phyloP scores from a whole-genome alignment of 768 basidiomycete genomes.

The Mycena venus region DNA sequence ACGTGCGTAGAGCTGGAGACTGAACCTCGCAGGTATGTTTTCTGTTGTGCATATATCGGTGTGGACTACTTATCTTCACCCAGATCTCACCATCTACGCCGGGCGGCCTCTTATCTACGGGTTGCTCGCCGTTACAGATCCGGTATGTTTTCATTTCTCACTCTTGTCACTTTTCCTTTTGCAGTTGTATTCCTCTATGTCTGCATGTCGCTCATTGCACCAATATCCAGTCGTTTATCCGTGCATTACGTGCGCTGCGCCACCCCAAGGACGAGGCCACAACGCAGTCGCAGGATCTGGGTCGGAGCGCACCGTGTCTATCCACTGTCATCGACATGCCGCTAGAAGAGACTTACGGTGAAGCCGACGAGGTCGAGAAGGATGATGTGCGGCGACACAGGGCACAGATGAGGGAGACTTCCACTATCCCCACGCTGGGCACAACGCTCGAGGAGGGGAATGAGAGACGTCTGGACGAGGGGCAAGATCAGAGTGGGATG shows the following conservation, averaged over 20 bases:
- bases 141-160: neutral
- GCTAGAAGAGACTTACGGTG: neutral
- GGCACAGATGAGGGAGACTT: too few relatives aligned
- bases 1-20: neutral
- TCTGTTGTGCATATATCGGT: neutral
- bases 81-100: neutral
- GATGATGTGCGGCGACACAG: too few relatives aligned
- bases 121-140: conserved; percentile 9
- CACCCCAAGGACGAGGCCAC: neutral
- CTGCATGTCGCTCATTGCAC: neutral
- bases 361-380: too few relatives aligned
- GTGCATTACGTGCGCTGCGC: conserved; percentile 3
- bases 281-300: neutral
- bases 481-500: neutral
- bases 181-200: too few relatives aligned
- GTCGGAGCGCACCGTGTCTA: neutral
- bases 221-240: conserved; percentile 7
- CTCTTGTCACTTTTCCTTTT: neutral
- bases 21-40: neutral
- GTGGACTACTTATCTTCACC: neutral
- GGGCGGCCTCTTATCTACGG: too few relatives aligned
- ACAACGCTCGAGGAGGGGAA: neutral
- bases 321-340: neutral
- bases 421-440: neutral
- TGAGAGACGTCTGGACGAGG: neutral